Evolutionary conservation across 805 yeast species (phyloP), one percentile per base, ranked within the genome.

Genomic region (Kodamaea jinghongensis): DNA sequence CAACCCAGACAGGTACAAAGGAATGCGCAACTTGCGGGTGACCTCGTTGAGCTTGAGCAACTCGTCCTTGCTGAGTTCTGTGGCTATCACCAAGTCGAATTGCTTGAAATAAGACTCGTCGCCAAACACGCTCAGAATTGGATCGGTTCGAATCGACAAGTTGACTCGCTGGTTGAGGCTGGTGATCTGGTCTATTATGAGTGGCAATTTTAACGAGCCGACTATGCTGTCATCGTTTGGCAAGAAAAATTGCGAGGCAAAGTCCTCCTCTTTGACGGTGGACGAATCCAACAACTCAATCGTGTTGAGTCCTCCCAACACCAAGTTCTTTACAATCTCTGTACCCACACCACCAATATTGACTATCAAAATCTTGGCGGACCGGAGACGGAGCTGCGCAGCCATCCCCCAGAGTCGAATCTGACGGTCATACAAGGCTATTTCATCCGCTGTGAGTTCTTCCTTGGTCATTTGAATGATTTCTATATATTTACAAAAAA

Each of bases 341-440:
- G 81, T 78, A 4, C 95, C 95, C 6, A 86, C 71, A 1, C 87
- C 86, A 8, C 90, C 84, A 11, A 88, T 51, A 45, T 85, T 83
- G 34, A 91, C 70, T 31, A 93, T 52, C 32, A 90, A 64, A 4
- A 91, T 71, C 32, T 75, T 75, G 6, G 96, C 82, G 13, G 81
- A 76, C 27, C 93, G 73, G 68, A 91, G 77, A 31, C 79, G 60
- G 29, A 78, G 72, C 59, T 91, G 99, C 3, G 97, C 95, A 23
- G 86, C 95, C 56, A 93, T 70, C 2, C 99, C 99, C 99, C 99
- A 91, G 14, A 91, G 71, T 46, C 99, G 67, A 47, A 91, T 90
- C 62, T 91, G 99, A 43, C 99, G 77, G 61, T 91, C 99, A 56
- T 91, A 91, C 15, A 91, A 73, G 1, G 95, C 96, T 42, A 90